phyloP scores from a whole-genome alignment of 257 asterid species.

The Datura wrightii region DNA sequence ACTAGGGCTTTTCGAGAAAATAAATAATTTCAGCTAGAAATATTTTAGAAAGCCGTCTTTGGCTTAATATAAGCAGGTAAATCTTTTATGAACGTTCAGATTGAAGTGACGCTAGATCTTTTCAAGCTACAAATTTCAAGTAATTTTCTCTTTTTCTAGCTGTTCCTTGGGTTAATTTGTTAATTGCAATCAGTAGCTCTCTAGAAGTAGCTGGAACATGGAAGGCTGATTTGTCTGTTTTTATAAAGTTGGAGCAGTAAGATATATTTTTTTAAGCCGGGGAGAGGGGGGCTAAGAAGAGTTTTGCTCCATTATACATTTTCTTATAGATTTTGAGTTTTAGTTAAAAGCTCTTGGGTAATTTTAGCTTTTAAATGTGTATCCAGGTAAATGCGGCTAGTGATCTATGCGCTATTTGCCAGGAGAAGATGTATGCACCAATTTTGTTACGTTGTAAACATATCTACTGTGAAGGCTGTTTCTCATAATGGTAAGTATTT shows the following conservation, averaged over 20 bases:
- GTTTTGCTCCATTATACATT: neutral
- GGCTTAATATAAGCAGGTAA: constrained; percentile 1
- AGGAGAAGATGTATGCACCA: constrained; percentile 76
- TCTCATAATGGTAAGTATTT: constrained; percentile 65
- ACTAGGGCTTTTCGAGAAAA: neutral
- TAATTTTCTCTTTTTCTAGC: neutral
- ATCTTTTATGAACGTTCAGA: neutral
- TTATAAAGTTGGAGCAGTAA: constrained; percentile 14
- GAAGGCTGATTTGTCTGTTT: neutral
- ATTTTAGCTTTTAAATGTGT: neutral
- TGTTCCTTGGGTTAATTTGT: neutral
- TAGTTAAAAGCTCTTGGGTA: neutral
- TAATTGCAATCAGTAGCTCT: neutral
- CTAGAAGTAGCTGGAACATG: constrained; percentile 2
- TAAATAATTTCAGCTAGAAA: neutral
- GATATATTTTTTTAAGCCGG: neutral
- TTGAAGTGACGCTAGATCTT: neutral
- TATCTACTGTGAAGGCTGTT: constrained; percentile 80
- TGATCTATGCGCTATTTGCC: constrained; percentile 76
- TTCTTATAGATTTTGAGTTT: neutral
- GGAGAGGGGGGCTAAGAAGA: neutral
- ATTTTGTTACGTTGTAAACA: constrained; percentile 68
- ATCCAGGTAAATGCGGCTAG: constrained; percentile 67
- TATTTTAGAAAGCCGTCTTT: neutral
- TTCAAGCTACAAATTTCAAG: constrained; percentile 15